A percentile compares a stretch with the other conserved stretches of the same genome.
Conservation (phyloP, 2,329 filamentous ascomycete genomes). For the Dryadomyces quercus-mongolicae region DNA sequence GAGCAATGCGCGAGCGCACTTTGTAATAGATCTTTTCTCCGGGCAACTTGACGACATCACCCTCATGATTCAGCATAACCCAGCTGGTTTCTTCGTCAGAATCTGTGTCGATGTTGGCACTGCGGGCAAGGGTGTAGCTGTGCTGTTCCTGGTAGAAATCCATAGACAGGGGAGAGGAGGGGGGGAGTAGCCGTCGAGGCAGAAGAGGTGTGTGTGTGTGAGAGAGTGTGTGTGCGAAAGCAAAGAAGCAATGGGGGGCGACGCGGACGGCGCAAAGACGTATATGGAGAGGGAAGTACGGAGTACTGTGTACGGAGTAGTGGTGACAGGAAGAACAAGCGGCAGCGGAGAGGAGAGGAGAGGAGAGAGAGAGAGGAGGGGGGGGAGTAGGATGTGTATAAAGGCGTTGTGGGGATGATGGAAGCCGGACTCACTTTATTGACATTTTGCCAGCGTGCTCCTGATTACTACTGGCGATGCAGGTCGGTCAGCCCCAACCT, state of each 20-base stretch:
- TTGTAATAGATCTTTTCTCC: constrained; percentile 73
- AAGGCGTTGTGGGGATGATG: constrained; percentile 1
- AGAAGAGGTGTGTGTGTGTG: not conserved
- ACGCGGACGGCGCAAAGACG: no score
- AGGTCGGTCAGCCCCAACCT: not conserved
- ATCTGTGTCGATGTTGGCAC: constrained; percentile 25
- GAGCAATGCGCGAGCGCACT: constrained; percentile 65
- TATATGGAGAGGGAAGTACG: not conserved
- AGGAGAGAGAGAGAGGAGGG: not conserved
- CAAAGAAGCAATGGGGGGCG: constrained; percentile 5
- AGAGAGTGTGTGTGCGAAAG: not conserved
- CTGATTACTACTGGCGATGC: not conserved
- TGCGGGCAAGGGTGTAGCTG: constrained; percentile 29
- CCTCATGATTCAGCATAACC: constrained; percentile 76
- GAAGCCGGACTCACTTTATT: constrained; percentile 4
- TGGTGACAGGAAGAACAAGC: constrained; percentile 1
- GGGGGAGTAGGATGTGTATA: not conserved
- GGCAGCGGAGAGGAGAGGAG: not conserved
- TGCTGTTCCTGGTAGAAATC: constrained; percentile 15
- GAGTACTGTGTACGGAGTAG: not conserved
- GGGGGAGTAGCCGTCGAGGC: not conserved
- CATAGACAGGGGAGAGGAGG: constrained; percentile 7
- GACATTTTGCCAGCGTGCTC: constrained; percentile 2
- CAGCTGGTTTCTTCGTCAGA: constrained; percentile 53
- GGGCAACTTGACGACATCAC: constrained; percentile 71